Evolutionary conservation across 495 filamentous ascomycete species (phyloP), one percentile per base, ranked within the genome.

Genomic region (Pyrenula massariospora): DNA sequence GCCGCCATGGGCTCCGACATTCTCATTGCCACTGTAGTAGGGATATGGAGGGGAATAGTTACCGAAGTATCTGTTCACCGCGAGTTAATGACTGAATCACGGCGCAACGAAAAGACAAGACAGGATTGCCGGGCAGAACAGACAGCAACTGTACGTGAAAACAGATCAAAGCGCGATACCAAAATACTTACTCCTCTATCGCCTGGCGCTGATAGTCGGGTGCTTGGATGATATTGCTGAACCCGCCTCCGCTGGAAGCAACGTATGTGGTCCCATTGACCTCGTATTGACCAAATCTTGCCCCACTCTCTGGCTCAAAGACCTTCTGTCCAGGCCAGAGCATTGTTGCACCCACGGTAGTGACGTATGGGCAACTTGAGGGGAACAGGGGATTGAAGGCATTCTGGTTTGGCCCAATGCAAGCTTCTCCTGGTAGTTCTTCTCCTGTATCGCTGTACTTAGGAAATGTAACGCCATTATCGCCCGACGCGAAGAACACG

Each of bases 191-290:
- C 25, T 22, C 57, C 0, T 65, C 62, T 2, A 89, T 78, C 1
- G 76, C 76, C 1, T 62, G 24, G 10, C 71, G 49, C 63, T 90
- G 85, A 61, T 82, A 89, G 3, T 57, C 52, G 0, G 85, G 83
- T 10, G 73, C 65, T 20, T 69, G 62, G 67, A 83, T 88, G 64
- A 86, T 70, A 62, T 88, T 87, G 59, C 78, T 83, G 68, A 88
- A 88, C 11, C 84, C 84, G 36, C 85, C 83, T 20, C 84, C 83
- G 5, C 77, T 81, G 66, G 67, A 80, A 75, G 56, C 77, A 60
- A 24, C 65, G 58, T 56, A 72, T 61, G 61, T 76, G 60, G 55
- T 69, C 66, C 58, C 77, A 66, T 61, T 5, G 61, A 71, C 63
- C 60, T 31, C 22, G 31, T 58, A 50, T 55, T n/a, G n/a, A n/a